A percentile compares a stretch with the other conserved stretches of the same genome.
Conservation (phyloP, 352 stramenopile species). For the Phytophthora lateralis region DNA sequence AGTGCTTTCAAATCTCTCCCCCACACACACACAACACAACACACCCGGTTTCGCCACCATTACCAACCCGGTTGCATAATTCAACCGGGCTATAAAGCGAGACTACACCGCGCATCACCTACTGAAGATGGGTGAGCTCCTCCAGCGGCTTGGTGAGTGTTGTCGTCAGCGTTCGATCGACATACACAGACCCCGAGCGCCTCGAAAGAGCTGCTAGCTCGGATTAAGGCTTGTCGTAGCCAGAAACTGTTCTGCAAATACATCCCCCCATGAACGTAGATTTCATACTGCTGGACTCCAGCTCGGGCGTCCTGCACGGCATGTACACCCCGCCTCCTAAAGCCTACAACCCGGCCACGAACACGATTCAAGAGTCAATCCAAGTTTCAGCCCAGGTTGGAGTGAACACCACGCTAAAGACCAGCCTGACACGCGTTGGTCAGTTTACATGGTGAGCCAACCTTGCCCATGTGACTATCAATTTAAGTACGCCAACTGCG, state of each 20-base stretch:
- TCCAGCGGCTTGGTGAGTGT: neutral
- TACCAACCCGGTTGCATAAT: slow-evolving; percentile 31
- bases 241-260: too few species aligned
- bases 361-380: neutral
- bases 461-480: neutral
- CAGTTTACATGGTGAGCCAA: neutral
- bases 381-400: neutral
- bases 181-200: too few species aligned
- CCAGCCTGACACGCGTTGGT: neutral
- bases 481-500: neutral
- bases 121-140: neutral
- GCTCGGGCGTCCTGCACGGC: neutral
- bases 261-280: neutral
- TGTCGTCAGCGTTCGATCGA: neutral
- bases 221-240: too few species aligned
- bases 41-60: slow-evolving; percentile 26
- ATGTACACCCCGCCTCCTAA: neutral
- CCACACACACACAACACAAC: too few species aligned
- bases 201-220: too few species aligned
- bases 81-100: slow-evolving; percentile 16
- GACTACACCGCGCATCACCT: slow-evolving; percentile 14
- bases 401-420: neutral
- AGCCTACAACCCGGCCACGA: neutral
- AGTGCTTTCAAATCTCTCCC: too few species aligned
- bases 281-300: neutral